Conservation (phyloP, 371 early-diverging fungal species). For the Lichtheimia ornata region DNA sequence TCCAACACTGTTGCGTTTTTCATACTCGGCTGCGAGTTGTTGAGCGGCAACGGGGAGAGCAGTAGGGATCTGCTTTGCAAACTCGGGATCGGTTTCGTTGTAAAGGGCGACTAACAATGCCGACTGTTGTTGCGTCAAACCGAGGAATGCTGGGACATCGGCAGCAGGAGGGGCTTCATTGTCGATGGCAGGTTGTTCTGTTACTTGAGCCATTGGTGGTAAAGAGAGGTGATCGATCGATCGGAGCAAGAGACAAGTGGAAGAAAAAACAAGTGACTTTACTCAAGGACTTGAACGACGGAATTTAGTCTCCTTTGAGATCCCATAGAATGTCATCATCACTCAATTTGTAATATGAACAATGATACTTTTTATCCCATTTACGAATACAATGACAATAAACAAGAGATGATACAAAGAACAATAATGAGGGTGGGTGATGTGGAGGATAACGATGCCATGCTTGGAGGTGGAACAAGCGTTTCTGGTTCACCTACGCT, state of each 20-base stretch:
- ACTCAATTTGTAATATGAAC: too few species aligned
- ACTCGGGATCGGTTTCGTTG: slow-evolving; percentile 59
- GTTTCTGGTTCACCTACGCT: not conserved
- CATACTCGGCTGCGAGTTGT: slow-evolving; percentile 53
- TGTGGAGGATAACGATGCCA: not conserved
- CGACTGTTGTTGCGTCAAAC: slow-evolving; percentile 57
- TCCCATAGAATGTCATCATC: too few species aligned
- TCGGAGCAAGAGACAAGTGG: not conserved
- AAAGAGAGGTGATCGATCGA: not conserved
- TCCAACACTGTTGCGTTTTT: slow-evolving; percentile 57
- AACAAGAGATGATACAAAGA: not conserved
- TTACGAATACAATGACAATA: too few species aligned
- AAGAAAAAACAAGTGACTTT: not conserved
- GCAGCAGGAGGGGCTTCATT: slow-evolving; percentile 8
- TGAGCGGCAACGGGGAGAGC: slow-evolving; percentile 60
- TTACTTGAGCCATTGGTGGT: slow-evolving; percentile 14
- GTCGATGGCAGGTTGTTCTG: slow-evolving; percentile 3
- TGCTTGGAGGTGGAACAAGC: not conserved
- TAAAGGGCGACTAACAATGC: slow-evolving; percentile 59
- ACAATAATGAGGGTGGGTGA: not conserved
- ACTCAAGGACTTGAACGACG: not conserved
- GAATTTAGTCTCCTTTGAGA: too few species aligned
- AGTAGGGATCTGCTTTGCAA: slow-evolving; percentile 57
- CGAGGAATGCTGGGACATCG: slow-evolving; percentile 55
- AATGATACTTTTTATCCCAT: too few species aligned